These are phyloP conservation scores for Gossypium arboreum DNA, from an alignment of 345 rosid species.

Conservation along the genomic window DNA sequence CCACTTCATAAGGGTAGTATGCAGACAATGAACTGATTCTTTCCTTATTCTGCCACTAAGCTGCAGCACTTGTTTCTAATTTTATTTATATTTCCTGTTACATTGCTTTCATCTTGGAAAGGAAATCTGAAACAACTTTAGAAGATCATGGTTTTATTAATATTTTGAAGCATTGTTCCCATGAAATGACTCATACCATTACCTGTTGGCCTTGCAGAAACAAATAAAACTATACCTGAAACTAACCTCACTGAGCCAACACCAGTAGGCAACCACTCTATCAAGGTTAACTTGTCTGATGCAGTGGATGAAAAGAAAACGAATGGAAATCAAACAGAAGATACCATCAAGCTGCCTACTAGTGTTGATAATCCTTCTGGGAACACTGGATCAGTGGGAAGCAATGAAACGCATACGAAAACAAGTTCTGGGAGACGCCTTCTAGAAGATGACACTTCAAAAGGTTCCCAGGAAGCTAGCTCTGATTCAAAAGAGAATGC, in stretches of 20 bases:
- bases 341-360: slow-evolving; percentile 39
- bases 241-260: slow-evolving; percentile 35
- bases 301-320: slow-evolving; percentile 37
- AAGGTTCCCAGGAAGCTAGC: slow-evolving; percentile 40
- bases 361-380: slow-evolving; percentile 37
- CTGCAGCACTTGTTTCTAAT: not conserved
- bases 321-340: slow-evolving; percentile 33
- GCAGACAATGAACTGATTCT: slow-evolving; percentile 1
- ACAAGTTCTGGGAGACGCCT: slow-evolving; percentile 69
- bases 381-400: slow-evolving; percentile 8
- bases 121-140: not conserved
- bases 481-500: slow-evolving; percentile 49
- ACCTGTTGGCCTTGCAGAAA: slow-evolving; percentile 42
- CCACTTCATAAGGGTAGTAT: not conserved
- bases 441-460: slow-evolving; percentile 57
- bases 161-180: slow-evolving; percentile 9
- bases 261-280: slow-evolving; percentile 32
- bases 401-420: slow-evolving; percentile 34
- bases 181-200: slow-evolving; percentile 16
- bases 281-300: slow-evolving; percentile 30
- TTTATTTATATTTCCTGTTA: not conserved
- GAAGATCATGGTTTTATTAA: slow-evolving; percentile 13
- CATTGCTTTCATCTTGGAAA: not conserved
- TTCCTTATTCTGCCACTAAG: not conserved
- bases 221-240: slow-evolving; percentile 38